Percentiles rank a stretch among this genome's conserved stretches.
These are phyloP conservation scores for Sarocladium oryzae DNA, from an alignment of 2,329 filamentous ascomycete species.

Conservation along the genomic window DNA sequence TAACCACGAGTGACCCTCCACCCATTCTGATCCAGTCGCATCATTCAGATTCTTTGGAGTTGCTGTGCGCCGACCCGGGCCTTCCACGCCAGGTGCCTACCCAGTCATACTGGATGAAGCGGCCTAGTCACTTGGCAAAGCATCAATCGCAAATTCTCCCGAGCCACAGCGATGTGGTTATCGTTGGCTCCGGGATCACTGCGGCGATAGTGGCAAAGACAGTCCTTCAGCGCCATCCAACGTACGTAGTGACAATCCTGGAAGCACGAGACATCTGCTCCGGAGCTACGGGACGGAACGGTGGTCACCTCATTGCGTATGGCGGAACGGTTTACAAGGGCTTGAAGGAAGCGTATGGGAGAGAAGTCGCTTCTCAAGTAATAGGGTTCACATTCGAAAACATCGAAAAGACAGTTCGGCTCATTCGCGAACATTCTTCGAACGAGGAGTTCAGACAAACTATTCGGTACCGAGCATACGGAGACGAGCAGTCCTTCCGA, in stretches of 20 bases:
- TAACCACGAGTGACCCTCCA: no score
- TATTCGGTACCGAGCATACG: not conserved
- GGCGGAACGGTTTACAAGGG: not conserved
- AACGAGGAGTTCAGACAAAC: not conserved
- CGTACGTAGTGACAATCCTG: constrained; percentile 10
- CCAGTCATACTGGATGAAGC: constrained; percentile 2
- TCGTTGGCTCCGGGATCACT: constrained; percentile 12
- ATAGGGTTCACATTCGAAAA: constrained; percentile 2
- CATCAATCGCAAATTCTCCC: constrained; percentile 6
- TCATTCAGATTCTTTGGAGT: no score
- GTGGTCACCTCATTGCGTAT: constrained; percentile 8
- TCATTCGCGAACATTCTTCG: not conserved
- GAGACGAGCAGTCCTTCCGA: constrained; percentile 4
- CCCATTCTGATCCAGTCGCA: no score
- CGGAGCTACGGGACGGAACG: constrained; percentile 12
- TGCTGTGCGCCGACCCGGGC: not conserved
- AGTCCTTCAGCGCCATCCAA: not conserved
- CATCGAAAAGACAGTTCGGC: not conserved
- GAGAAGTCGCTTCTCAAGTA: constrained; percentile 10
- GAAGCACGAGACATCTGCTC: constrained; percentile 10
- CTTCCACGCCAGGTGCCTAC: not conserved
- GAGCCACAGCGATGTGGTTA: not conserved
- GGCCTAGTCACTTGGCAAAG: not conserved
- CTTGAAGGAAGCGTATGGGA: not conserved
- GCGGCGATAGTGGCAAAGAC: constrained; percentile 2